phyloP scores from a whole-genome alignment of 208 protist genomes.

The Polymyxa betae region DNA sequence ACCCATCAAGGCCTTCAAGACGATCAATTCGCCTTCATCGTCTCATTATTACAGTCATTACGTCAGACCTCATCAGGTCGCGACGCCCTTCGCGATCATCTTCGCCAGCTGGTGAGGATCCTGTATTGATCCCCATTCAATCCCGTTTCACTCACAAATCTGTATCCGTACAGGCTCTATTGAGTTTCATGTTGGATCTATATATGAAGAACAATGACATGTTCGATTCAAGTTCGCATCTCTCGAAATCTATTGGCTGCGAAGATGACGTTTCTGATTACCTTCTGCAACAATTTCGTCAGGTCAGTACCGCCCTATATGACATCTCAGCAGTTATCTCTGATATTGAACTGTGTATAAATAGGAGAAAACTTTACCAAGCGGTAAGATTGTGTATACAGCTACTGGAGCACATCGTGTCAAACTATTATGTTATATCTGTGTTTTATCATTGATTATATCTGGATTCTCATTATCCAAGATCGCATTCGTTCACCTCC shows the following conservation, averaged over 20 bases:
- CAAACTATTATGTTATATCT: conserved; percentile 9
- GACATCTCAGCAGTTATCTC: too few relatives aligned
- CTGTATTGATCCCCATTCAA: neutral
- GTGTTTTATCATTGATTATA: conserved; percentile 15
- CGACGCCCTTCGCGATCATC: neutral
- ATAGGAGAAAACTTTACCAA: neutral
- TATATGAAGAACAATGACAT: neutral
- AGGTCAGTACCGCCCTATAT: too few relatives aligned
- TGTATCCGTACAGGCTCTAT: neutral
- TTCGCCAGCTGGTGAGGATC: neutral
- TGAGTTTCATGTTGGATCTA: conserved; percentile 14
- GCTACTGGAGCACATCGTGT: neutral
- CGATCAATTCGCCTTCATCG: neutral
- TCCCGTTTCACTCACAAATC: neutral
- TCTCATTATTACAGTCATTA: neutral
- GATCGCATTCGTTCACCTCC: neutral
- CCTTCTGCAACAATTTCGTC: neutral
- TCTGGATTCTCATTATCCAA: conserved; percentile 29
- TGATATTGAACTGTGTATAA: too few relatives aligned
- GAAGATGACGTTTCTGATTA: neutral
- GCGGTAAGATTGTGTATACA: neutral
- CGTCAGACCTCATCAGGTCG: neutral
- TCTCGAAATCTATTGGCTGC: neutral
- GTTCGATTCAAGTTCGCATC: neutral
- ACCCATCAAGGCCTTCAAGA: too few relatives aligned